Base-by-base conservation (phyloP, 106 monocot species). In the Iris macrosiphon region DNA sequence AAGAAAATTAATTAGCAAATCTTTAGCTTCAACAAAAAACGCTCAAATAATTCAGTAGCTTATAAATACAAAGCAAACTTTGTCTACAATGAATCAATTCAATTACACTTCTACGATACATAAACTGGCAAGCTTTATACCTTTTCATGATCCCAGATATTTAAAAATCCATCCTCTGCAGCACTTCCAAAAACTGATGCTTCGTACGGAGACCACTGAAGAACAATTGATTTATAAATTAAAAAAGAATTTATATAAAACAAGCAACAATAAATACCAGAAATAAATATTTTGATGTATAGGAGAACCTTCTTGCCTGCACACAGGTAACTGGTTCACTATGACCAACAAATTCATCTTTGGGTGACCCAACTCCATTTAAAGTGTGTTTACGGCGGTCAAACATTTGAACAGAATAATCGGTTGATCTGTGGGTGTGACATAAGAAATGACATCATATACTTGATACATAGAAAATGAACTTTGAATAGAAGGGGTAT, bases 131-230 rank as follows among this genome's bases (percentile, higher is more conserved):
- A 23, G 21, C 13, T 34, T 22, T 14, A 39, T 62, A 92, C 83
- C 79, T 77, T 86, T 47, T 87, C 82, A 69, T 80, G 53, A 87
- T 87, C 92, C 87, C 92, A 92, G 43, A 92, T 38, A 66, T 87
- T 87, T 49, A 92, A 65, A 49, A 83, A 77, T 10, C 77, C 70
- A 64, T 92, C 92, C 60, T 83, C 79, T 0, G 87, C 87, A 68
- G 92, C 34, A 77, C 92, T 87, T 47, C 86, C 83, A 77, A 92
- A 92, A 11, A 87, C 74, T 39, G 92, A 87, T 67, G 76, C 61
- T 67, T 68, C 87, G 65, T 87, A 78, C 18, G 86, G 86, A 37
- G 72, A 86, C 92, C 92, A 92, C 92, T 92, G 79, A n/a, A 55
- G 2, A 39, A 51, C 17, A 70, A 52, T 33, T n/a, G 48, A 35